Base-by-base conservation (phyloP, 768 basidiomycete genomes). In the Suillus hirtellus region DNA sequence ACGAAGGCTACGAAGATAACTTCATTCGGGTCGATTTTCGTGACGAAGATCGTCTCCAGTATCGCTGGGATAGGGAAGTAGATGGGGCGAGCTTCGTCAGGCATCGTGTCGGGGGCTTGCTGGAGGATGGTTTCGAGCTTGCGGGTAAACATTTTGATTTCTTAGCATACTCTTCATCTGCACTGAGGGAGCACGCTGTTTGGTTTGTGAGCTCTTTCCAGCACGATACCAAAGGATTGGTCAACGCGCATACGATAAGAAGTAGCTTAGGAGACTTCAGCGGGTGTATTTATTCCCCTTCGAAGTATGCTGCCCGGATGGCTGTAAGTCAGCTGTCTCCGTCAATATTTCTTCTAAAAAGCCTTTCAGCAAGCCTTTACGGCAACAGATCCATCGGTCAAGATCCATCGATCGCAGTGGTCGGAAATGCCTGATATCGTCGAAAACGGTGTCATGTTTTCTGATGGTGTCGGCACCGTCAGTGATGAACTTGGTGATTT, bases 21-120 rank as follows among this genome's bases (percentile, higher is more conserved):
- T 96, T 96, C 71, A 71, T 96, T 37, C 87, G 94, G 11, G 92
- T 95, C 31, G 87, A 91, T 67, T 93, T 95, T 68, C 84, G 89
- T 5, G 93, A 95, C 62, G 93, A 96, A 76, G 90, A 95, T 67
- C 81, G 81, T 40, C 79, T 90, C n/a, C 81, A 85, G 43, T 89
- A 89, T 65, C 83, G 86, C 14, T 92, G 89, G 89, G 84, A 85
- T 61, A 80, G 84, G 11, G 84, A 85, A 44, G 85, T 89, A 6
- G 88, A 92, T 65, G 84, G 84, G 0, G 71, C 75, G 2, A 70
- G 76, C 15, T 87, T 88, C 71, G 78, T 93, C 2, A 74, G 79
- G 21, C 77, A 83, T 46, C 83, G 87, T 12, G 89, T 91, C 14
- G 87, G 87, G 2, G 76, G 72, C 4, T 78, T 81, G 17, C 73